These are phyloP conservation scores for Macrophomina pseudophaseolina DNA, from an alignment of 2,329 filamentous ascomycete genomes.

Conservation along the genomic window DNA sequence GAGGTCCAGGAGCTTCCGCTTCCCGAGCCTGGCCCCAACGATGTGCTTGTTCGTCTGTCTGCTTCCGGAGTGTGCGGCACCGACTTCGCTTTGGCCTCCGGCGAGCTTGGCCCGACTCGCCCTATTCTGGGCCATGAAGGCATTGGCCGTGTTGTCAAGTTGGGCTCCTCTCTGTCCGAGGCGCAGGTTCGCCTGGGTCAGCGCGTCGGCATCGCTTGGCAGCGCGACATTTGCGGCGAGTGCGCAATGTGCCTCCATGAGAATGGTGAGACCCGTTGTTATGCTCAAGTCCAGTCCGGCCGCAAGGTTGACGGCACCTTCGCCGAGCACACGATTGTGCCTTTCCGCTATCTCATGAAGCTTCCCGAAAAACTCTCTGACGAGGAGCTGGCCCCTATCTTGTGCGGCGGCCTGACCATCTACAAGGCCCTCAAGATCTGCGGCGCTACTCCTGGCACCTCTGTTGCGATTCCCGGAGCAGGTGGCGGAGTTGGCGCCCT, in stretches of 20 bases:
- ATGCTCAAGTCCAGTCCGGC: conserved; percentile 34
- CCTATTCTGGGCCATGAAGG: conserved; percentile 60
- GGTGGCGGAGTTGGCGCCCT: conserved; percentile 64
- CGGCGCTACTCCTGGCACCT: conserved; percentile 57
- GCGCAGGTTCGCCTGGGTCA: conserved; percentile 53
- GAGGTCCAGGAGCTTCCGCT: conserved; percentile 55
- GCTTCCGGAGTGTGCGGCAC: conserved; percentile 63
- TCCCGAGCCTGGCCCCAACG: conserved; percentile 56
- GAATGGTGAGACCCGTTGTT: conserved; percentile 51
- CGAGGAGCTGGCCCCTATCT: conserved; percentile 47
- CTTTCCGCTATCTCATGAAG: conserved; percentile 58
- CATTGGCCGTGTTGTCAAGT: conserved; percentile 62
- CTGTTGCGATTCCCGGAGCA: conserved; percentile 61
- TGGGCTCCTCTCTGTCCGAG: conserved; percentile 59
- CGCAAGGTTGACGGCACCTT: conserved; percentile 45
- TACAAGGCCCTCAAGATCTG: conserved; percentile 62
- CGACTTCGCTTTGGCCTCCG: conserved; percentile 63
- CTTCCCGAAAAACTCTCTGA: conserved; percentile 41
- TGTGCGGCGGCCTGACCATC: conserved; percentile 59
- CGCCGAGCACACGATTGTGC: conserved; percentile 63
- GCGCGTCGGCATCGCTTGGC: conserved; percentile 58
- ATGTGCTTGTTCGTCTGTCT: conserved; percentile 63
- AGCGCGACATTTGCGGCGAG: conserved; percentile 57
- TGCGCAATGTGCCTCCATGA: conserved; percentile 58
- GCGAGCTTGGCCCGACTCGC: conserved; percentile 54